Percentiles rank a stretch among this genome's conserved stretches.
Conservation (phyloP, 148 eudicot species). For the Rhododendron ferrugineum region DNA sequence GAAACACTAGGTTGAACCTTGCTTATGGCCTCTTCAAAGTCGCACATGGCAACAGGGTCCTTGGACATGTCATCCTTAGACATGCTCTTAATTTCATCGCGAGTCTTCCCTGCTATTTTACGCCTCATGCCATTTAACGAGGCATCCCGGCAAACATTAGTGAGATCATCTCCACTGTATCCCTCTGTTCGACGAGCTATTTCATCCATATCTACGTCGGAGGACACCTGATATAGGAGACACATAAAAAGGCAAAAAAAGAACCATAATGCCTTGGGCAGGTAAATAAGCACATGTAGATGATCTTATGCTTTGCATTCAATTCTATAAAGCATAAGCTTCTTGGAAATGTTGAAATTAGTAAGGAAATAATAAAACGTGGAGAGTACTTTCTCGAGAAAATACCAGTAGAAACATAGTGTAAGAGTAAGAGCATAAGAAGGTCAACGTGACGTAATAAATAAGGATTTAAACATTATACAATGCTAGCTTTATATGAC, state of each 20-base stretch:
- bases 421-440: neutral
- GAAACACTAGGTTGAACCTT: slow-evolving; percentile 97
- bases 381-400: neutral
- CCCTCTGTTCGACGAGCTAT: slow-evolving; percentile 96
- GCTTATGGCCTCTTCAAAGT: slow-evolving; percentile 80
- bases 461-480: neutral
- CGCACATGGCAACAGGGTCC: slow-evolving; percentile 94
- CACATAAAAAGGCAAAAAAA: neutral
- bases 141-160: slow-evolving; percentile 93
- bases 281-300: neutral
- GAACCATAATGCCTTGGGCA: neutral
- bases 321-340: neutral
- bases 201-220: slow-evolving; percentile 79
- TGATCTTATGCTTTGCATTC: neutral
- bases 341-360: neutral
- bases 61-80: slow-evolving; percentile 91
- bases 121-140: slow-evolving; percentile 97
- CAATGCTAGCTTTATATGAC: neutral
- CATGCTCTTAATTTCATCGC: slow-evolving; percentile 96
- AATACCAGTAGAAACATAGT: neutral
- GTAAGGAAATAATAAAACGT: neutral
- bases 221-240: slow-evolving; percentile 46
- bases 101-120: slow-evolving; percentile 89
- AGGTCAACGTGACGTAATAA: neutral
- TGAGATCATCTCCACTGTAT: slow-evolving; percentile 97